Evolutionary conservation across 371 early-diverging fungal species (phyloP).

Genomic region (Mucor piriformis): DNA sequence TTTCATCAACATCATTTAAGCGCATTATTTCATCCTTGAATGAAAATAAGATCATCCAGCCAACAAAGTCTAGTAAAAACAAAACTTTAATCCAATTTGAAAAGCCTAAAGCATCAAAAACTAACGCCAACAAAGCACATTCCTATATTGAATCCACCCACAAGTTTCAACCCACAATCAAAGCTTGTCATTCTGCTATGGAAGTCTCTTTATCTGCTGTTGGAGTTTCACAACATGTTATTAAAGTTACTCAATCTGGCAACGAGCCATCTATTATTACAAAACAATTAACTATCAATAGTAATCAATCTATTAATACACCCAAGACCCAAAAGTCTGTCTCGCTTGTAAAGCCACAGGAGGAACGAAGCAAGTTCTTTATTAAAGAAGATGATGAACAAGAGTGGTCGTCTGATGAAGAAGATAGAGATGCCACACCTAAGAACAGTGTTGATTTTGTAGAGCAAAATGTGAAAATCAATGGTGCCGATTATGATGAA

Average conservation of each 20-base stretch:
- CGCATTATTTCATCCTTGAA: conserved; percentile 36
- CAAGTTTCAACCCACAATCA: too few species aligned
- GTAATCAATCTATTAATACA: too few species aligned
- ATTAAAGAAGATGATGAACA: conserved; percentile 15
- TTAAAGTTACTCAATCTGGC: too few species aligned
- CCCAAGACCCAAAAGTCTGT: background rate
- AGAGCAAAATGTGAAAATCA: conserved; percentile 7
- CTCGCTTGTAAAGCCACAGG: background rate
- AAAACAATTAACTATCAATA: too few species aligned
- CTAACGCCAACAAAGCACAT: background rate
- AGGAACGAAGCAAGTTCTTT: conserved; percentile 29
- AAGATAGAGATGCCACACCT: background rate
- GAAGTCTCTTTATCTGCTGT: too few species aligned
- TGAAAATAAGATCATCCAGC: background rate
- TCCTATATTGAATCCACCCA: too few species aligned
- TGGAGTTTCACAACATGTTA: too few species aligned
- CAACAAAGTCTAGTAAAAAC: background rate
- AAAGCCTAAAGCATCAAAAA: background rate
- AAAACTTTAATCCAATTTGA: background rate
- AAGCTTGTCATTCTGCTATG: too few species aligned
- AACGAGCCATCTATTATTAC: too few species aligned
- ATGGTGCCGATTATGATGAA: conserved; percentile 8
- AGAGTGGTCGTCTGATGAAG: conserved; percentile 1
- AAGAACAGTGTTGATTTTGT: background rate
- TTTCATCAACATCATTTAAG: conserved; percentile 43